Evolutionary conservation across 2,329 filamentous ascomycete species (phyloP).

Genomic region (Aspergillus arachidicola): DNA sequence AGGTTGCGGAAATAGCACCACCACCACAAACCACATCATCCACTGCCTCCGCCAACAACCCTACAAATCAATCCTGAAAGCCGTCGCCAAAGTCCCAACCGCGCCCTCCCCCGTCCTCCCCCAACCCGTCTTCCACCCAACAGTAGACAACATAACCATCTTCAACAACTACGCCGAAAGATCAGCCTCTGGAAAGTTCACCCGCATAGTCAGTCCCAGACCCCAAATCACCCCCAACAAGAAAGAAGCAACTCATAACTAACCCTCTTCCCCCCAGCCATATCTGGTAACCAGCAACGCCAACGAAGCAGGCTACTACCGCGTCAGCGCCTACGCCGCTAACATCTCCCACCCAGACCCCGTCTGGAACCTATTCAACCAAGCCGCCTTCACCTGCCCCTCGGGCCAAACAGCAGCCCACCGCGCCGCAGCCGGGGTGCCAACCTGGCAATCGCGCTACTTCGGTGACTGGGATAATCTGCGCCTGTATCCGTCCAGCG

Average conservation of each 20-base stretch:
- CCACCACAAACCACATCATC: conserved; percentile 32
- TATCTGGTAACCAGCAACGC: conserved; percentile 49
- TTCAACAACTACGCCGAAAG: conserved; percentile 45
- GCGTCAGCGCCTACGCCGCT: conserved; percentile 45
- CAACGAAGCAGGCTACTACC: conserved; percentile 54
- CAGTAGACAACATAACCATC: conserved; percentile 43
- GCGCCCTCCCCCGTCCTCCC: conserved; percentile 31
- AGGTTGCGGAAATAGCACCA: conserved; percentile 37
- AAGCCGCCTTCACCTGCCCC: conserved; percentile 53
- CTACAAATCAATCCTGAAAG: conserved; percentile 41
- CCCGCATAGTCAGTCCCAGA: conserved; percentile 10
- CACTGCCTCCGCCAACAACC: conserved; percentile 42
- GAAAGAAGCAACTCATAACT: neutral
- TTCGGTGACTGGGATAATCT: conserved; percentile 55
- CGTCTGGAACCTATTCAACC: conserved; percentile 44
- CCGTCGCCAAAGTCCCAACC: conserved; percentile 39
- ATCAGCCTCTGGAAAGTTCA: conserved; percentile 41
- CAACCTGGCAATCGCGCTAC: conserved; percentile 52
- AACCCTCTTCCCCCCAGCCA: conserved; percentile 26
- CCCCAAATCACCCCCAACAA: too few relatives aligned
- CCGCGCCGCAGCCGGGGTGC: conserved; percentile 37
- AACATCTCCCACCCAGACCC: conserved; percentile 43
- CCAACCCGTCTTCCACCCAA: conserved; percentile 45
- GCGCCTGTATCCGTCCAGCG: conserved; percentile 47
- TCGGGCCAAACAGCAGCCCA: conserved; percentile 42